These are phyloP conservation scores for Lasiosphaeria ovina DNA, from an alignment of 495 filamentous ascomycete species.

Conservation along the genomic window DNA sequence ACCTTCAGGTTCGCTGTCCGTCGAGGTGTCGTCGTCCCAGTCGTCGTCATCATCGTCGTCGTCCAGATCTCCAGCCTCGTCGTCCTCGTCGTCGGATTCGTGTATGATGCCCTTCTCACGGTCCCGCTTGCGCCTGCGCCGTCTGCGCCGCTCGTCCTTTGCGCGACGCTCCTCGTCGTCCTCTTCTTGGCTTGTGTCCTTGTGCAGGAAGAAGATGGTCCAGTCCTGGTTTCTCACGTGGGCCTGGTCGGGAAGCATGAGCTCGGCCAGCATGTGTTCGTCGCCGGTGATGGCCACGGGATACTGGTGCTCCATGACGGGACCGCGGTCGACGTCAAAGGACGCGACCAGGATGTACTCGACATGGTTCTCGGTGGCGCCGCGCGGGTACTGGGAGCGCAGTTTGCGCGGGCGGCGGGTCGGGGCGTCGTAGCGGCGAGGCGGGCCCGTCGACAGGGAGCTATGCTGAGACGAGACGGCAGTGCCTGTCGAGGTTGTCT, in stretches of 20 bases:
- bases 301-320: conserved; percentile 98
- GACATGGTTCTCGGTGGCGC: conserved; percentile 84
- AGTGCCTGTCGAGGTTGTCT: conserved; percentile 51
- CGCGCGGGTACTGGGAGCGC: conserved; percentile 83
- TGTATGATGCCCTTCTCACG: conserved; percentile 55
- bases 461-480: conserved; percentile 54
- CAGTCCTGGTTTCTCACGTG: conserved; percentile 95
- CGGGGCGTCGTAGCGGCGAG: conserved; percentile 38
- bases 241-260: conserved; percentile 98
- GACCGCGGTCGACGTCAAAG: conserved; percentile 93
- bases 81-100: conserved; percentile 46
- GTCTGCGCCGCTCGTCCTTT: conserved; percentile 51
- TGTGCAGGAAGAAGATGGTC: conserved; percentile 99
- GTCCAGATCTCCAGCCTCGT: conserved; percentile 35
- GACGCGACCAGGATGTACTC: conserved; percentile 99
- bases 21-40: conserved; percentile 53
- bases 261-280: conserved; percentile 93
- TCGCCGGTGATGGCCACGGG: conserved; percentile 94
- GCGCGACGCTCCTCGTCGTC: conserved; percentile 59
- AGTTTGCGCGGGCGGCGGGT: conserved; percentile 49
- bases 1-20: conserved; percentile 60
- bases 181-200: conserved; percentile 79
- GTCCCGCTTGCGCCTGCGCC: conserved; percentile 43
- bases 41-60: conserved; percentile 50
- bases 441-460: conserved; percentile 43